A percentile compares a stretch with the other conserved stretches of the same genome.
Evolutionary conservation across 1,284 basidiomycete species (phyloP).

Genomic region (Ganoderma resinaceum): DNA sequence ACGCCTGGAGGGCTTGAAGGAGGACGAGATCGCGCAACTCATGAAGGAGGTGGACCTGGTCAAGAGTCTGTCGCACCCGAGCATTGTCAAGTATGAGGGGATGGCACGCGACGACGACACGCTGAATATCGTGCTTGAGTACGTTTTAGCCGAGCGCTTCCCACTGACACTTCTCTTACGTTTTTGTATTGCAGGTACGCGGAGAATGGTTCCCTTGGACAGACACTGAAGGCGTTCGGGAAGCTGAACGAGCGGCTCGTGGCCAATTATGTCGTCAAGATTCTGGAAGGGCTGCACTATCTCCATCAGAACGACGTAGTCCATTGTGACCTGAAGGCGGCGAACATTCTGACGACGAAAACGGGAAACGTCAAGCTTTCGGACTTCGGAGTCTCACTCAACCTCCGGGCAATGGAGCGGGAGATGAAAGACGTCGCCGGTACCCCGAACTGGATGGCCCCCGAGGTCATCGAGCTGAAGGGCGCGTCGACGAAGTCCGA

Average conservation of each 20-base stretch:
- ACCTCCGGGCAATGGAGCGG: conserved; percentile 93
- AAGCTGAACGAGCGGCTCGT: conserved; percentile 90
- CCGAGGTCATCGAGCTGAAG: conserved; percentile 90
- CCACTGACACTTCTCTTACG: conserved; percentile 39
- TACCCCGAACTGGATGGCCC: conserved; percentile 99
- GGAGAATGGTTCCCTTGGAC: conserved; percentile 92
- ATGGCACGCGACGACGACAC: conserved; percentile 90
- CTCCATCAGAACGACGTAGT: conserved; percentile 85
- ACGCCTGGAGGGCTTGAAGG: conserved; percentile 83
- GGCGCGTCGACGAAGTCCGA: conserved; percentile 79
- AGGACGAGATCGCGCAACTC: conserved; percentile 85
- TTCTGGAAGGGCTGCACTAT: conserved; percentile 91
- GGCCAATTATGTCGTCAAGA: conserved; percentile 91
- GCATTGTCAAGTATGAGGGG: conserved; percentile 96
- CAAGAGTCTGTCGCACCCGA: conserved; percentile 88
- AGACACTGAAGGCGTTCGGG: conserved; percentile 91
- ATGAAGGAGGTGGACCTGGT: conserved; percentile 93
- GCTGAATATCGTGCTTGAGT: conserved; percentile 93
- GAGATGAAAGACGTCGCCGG: conserved; percentile 90
- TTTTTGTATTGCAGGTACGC: conserved; percentile 67
- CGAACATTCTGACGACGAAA: conserved; percentile 97
- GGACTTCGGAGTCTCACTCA: conserved; percentile 98
- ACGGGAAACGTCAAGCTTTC: conserved; percentile 98
- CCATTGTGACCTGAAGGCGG: conserved; percentile 96
- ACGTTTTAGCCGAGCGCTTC: conserved; percentile 42